Evolutionary conservation across 225 moss, liverwort and hornwort species (phyloP).

Genomic region (Sphagnum tenellum): DNA sequence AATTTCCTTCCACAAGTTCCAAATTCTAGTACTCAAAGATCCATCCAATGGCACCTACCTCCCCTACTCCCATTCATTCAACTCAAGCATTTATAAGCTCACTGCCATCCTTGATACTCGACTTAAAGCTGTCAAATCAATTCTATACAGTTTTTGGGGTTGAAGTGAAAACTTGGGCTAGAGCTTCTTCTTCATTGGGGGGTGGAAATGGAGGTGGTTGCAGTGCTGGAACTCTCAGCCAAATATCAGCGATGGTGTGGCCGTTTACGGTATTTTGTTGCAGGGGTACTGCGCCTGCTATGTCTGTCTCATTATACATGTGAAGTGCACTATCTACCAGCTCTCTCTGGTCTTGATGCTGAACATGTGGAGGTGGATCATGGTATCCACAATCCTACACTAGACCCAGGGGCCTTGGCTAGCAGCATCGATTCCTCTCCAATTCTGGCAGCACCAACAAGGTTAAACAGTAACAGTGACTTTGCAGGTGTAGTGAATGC

Average conservation of each 20-base stretch:
- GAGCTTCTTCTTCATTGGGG: no score
- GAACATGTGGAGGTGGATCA: conserved; percentile 8
- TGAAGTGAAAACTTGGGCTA: no score
- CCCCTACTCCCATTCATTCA: no score
- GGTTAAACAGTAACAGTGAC: conserved; percentile 20
- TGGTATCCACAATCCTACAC: not conserved
- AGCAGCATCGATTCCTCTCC: conserved; percentile 12
- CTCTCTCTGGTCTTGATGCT: conserved; percentile 9
- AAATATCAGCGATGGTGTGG: conserved; percentile 59
- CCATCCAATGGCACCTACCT: no score
- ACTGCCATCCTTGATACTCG: no score
- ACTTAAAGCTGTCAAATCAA: no score
- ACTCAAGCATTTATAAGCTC: no score
- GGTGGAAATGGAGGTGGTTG: not conserved
- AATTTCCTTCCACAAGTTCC: conserved; percentile 1
- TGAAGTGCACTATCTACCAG: conserved; percentile 46
- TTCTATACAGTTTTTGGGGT: no score
- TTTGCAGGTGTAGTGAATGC: conserved; percentile 31
- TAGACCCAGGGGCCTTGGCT: conserved; percentile 29
- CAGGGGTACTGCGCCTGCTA: conserved; percentile 48
- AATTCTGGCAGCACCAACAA: conserved; percentile 31
- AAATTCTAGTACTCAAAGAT: no score
- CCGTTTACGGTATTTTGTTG: conserved; percentile 58
- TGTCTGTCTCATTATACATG: conserved; percentile 53
- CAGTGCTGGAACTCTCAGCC: conserved; percentile 62